These are phyloP conservation scores for Sonneratia caseolaris DNA, from an alignment of 345 rosid species.

Conservation along the genomic window DNA sequence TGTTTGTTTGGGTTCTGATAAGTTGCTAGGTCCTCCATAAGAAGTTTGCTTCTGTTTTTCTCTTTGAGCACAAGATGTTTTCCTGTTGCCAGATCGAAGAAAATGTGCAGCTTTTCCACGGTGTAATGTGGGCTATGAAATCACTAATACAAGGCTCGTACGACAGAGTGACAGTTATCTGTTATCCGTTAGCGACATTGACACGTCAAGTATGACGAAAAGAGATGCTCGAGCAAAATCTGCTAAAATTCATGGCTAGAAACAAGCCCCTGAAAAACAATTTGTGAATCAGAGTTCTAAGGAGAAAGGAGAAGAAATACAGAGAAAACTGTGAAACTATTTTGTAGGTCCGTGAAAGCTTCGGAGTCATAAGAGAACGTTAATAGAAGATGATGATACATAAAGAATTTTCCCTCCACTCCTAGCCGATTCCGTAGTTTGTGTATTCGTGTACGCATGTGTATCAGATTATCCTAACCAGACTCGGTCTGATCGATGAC, in stretches of 20 bases:
- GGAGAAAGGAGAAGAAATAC: neutral
- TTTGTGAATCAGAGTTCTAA: neutral
- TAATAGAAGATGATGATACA: neutral
- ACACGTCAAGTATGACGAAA: neutral
- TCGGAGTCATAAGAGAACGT: neutral
- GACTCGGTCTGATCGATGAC: neutral
- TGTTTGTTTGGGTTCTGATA: neutral
- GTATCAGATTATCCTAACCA: neutral
- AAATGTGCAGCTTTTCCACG: neutral
- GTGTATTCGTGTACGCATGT: neutral
- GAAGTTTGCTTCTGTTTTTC: neutral
- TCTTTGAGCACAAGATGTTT: neutral
- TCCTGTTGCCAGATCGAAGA: neutral
- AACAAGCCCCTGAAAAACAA: neutral
- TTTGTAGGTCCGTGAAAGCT: neutral
- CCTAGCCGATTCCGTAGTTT: neutral
- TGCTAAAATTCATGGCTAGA: neutral
- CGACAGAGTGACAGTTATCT: no score
- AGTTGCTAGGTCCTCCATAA: neutral
- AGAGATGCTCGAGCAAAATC: no score
- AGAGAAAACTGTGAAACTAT: neutral
- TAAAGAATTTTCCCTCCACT: neutral
- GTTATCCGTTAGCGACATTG: neutral
- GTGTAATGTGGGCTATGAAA: neutral
- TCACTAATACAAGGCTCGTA: no score